These are phyloP conservation scores for Dipodascus albidus DNA, from an alignment of 805 yeast genomes.

Conservation along the genomic window DNA sequence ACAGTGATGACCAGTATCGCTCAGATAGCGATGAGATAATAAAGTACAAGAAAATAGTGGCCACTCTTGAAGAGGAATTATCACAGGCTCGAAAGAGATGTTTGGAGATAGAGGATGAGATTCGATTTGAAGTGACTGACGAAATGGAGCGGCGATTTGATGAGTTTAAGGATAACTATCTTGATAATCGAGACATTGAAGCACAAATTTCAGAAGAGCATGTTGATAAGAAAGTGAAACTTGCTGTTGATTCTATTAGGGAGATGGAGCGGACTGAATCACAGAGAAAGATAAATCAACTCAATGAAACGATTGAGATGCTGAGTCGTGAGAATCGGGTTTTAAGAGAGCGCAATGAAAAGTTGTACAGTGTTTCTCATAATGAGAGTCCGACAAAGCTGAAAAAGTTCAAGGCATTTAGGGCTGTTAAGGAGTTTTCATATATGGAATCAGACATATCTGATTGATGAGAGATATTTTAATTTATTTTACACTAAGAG, in stretches of 20 bases:
- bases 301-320: background rate
- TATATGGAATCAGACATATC: background rate
- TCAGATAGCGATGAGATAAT: background rate
- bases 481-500: too few relatives aligned
- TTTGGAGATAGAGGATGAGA: conserved; percentile 13
- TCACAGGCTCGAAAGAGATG: conserved; percentile 10
- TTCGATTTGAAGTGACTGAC: conserved; percentile 22
- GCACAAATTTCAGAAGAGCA: conserved; percentile 10
- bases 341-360: background rate
- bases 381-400: too few relatives aligned
- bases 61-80: conserved; percentile 15
- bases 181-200: conserved; percentile 14
- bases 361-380: too few relatives aligned
- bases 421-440: background rate
- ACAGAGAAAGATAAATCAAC: background rate
- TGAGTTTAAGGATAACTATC: conserved; percentile 18
- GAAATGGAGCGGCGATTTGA: conserved; percentile 19
- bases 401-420: background rate
- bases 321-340: background rate
- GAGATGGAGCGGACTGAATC: background rate
- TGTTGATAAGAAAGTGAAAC: conserved; percentile 15
- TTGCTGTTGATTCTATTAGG: conserved; percentile 1
- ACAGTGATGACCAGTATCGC: background rate
- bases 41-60: conserved; percentile 2
- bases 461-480: too few relatives aligned